These are phyloP conservation scores for Diaporthe ilicicola DNA, from an alignment of 2,329 filamentous ascomycete genomes.

Conservation along the genomic window DNA sequence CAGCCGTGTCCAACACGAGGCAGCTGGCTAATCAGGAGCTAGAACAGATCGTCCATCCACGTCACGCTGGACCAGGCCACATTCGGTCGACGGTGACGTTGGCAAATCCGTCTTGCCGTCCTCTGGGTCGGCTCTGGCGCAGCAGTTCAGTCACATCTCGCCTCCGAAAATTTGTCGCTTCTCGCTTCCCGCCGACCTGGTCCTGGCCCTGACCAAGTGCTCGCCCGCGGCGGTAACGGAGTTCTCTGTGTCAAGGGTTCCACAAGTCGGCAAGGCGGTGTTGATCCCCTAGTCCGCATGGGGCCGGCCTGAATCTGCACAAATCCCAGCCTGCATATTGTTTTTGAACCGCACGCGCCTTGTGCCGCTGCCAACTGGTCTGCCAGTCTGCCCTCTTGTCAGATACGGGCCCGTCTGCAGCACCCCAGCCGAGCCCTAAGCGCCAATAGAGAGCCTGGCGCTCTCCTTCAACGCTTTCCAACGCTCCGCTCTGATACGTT, in stretches of 20 bases:
- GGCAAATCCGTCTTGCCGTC: not conserved
- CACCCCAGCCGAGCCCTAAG: slow-evolving; percentile 1
- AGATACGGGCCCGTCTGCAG: slow-evolving; percentile 21
- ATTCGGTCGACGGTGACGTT: not conserved
- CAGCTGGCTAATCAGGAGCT: not conserved
- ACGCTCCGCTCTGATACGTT: slow-evolving; percentile 27
- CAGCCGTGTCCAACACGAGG: not conserved
- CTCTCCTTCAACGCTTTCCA: slow-evolving; percentile 22
- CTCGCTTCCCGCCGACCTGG: slow-evolving; percentile 23
- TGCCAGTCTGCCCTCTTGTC: not conserved
- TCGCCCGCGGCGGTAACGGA: slow-evolving; percentile 31
- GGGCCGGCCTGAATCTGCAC: slow-evolving; percentile 21
- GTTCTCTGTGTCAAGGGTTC: slow-evolving; percentile 29
- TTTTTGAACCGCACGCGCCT: slow-evolving; percentile 7
- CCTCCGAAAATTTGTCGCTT: not conserved
- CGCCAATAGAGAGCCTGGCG: slow-evolving; percentile 29
- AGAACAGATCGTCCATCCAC: slow-evolving; percentile 15
- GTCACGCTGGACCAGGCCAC: not conserved
- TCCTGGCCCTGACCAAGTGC: not conserved
- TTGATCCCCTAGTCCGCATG: slow-evolving; percentile 27
- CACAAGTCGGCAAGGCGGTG: slow-evolving; percentile 21
- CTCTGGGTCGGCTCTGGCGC: not conserved
- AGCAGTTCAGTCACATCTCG: not conserved
- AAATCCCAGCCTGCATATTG: slow-evolving; percentile 31
- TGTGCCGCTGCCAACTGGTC: slow-evolving; percentile 25